These are phyloP conservation scores for Pseudoperonospora humuli DNA, from an alignment of 352 stramenopile genomes.

Conservation along the genomic window DNA sequence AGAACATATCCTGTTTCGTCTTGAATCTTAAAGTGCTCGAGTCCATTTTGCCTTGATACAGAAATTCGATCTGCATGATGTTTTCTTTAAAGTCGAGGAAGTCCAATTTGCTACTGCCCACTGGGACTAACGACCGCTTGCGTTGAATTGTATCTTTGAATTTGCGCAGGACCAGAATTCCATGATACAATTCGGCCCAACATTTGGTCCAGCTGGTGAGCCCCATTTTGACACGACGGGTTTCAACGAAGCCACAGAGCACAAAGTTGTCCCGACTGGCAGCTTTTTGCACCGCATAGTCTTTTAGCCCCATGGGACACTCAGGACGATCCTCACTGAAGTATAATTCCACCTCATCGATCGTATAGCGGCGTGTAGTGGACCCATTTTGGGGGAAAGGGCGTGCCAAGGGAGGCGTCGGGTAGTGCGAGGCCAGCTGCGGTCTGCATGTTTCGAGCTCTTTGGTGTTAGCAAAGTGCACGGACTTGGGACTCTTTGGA, in stretches of 20 bases:
- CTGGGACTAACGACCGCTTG: constrained; percentile 47
- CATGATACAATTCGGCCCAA: constrained; percentile 66
- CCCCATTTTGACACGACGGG: constrained; percentile 34
- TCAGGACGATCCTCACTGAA: constrained; percentile 45
- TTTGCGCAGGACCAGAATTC: constrained; percentile 53
- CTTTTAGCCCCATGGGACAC: constrained; percentile 18
- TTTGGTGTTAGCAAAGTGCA: constrained; percentile 45
- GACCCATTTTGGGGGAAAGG: constrained; percentile 39
- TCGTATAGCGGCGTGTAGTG: constrained; percentile 39
- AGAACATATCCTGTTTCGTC: constrained; percentile 51
- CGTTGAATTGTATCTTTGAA: constrained; percentile 48
- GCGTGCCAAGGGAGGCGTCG: constrained; percentile 25
- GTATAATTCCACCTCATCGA: constrained; percentile 56
- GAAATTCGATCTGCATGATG: constrained; percentile 48
- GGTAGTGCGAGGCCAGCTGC: constrained; percentile 41
- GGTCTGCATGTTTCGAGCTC: constrained; percentile 24
- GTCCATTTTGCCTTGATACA: constrained; percentile 44
- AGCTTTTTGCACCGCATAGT: constrained; percentile 54
- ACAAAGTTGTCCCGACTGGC: constrained; percentile 39
- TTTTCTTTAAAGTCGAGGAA: constrained; percentile 48
- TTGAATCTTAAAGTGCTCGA: constrained; percentile 38
- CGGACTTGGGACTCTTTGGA: constrained; percentile 23
- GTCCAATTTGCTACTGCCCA: constrained; percentile 33
- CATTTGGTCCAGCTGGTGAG: constrained; percentile 39
- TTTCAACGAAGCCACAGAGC: constrained; percentile 42